Evolutionary conservation across 2,329 filamentous ascomycete species (phyloP).

Genomic region (Clonostachys rhizophaga): DNA sequence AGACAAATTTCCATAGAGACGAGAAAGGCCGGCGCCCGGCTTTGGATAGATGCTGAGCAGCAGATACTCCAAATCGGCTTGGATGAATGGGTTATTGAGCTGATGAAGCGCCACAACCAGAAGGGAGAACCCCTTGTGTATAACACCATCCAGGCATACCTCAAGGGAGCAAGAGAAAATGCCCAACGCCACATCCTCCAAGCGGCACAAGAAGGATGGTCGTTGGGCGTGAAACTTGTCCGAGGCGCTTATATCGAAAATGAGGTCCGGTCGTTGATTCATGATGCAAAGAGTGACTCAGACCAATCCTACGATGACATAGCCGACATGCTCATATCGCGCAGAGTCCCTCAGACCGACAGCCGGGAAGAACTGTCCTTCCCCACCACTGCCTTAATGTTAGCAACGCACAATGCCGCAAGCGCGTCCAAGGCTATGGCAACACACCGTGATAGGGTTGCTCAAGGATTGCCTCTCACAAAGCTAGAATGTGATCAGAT

Average conservation of each 20-base stretch:
- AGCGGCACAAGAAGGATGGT: slow-evolving; percentile 57
- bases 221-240: slow-evolving; percentile 69
- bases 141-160: slow-evolving; percentile 1
- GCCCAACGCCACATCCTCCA: slow-evolving; percentile 37
- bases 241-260: slow-evolving; percentile 69
- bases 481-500: slow-evolving; percentile 60
- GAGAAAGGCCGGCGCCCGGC: slow-evolving; percentile 59
- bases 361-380: slow-evolving; percentile 33
- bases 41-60: slow-evolving; percentile 86
- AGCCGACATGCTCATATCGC: slow-evolving; percentile 57
- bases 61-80: slow-evolving; percentile 73
- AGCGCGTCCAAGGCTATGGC: slow-evolving; percentile 34
- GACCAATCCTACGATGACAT: slow-evolving; percentile 70
- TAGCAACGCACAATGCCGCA: slow-evolving; percentile 77
- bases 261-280: slow-evolving; percentile 66
- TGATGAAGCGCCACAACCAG: slow-evolving; percentile 58
- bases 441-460: slow-evolving; percentile 58
- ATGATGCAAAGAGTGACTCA: slow-evolving; percentile 67
- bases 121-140: slow-evolving; percentile 17
- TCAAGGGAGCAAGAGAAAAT: slow-evolving; percentile 37
- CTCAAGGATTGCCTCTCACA: slow-evolving; percentile 40
- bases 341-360: slow-evolving; percentile 36
- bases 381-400: slow-evolving; percentile 58
- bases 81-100: slow-evolving; percentile 69
- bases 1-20: slow-evolving; percentile 71